Evolutionary conservation across 345 rosid genomes (phyloP), one percentile per base, ranked within the genome.

Genomic region (Eucalyptus curtisii): DNA sequence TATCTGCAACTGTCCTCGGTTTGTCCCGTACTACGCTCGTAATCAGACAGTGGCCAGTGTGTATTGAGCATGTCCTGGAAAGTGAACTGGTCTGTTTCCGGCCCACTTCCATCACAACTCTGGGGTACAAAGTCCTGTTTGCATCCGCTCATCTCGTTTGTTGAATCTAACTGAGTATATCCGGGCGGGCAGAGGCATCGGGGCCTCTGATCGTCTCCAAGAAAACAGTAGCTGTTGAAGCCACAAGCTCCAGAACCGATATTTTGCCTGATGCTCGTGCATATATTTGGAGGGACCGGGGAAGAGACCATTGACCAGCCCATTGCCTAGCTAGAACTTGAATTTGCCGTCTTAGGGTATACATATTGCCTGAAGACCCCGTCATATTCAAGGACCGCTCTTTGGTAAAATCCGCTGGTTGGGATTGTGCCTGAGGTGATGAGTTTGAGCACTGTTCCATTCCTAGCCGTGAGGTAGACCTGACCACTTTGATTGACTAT

Each of bases 281-380:
- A 95, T 8, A 93, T 91, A 88, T 96, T 88, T 79, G 89, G 24
- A 2, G 96, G 95, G 59, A 85, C 61, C 0, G 76, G n/a, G 30
- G 61, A 85, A 10, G 87, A 68, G 57, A 84, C 13, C 5, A 30
- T 25, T 1, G 91, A 88, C 97, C 94, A 95, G 20, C 6, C 53
- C 52, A 44, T 55, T 5, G 90, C 22, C 93, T 94, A 61, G 19
- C 86, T 90, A 6, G 47, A 10, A 49, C 68, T 52, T 47, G 87
- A 90, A 86, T n/a, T 50, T 17, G 76, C 22, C 6, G 30, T 84
- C 90, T 88, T 95, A 11, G 94, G 94, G 90, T 95, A 91, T 17
- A 90, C 90, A 79, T 96, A 94, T 30, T 90, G 91, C 89, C 94
- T 92, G 45, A 96, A 90, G 87, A 93, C 94, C 12, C 98, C 94